These are phyloP conservation scores for Globisporangium orthogonon DNA, from an alignment of 352 stramenopile species.

Conservation along the genomic window DNA sequence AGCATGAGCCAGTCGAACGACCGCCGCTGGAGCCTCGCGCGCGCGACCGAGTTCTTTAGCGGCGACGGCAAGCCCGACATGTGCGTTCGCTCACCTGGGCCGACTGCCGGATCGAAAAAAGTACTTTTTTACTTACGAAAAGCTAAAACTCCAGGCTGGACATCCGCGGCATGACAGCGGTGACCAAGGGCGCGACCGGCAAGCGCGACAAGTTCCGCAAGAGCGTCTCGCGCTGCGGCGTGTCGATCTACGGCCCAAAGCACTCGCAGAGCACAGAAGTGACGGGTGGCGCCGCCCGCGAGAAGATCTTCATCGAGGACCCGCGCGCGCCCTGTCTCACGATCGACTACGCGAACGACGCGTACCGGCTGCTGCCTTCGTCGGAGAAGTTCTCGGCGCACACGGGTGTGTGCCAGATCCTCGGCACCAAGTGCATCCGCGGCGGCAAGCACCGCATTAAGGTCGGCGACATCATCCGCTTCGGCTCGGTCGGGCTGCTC, in stretches of 20 bases:
- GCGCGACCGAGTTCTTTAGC: constrained; percentile 85
- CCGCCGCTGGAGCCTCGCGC: constrained; percentile 79
- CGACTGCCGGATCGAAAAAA: too few species aligned
- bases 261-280: constrained; percentile 52
- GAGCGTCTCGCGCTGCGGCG: constrained; percentile 77
- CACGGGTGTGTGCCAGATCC: constrained; percentile 83
- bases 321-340: constrained; percentile 74
- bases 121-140: not conserved
- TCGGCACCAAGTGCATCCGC: constrained; percentile 82
- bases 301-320: constrained; percentile 88
- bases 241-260: constrained; percentile 85
- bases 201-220: constrained; percentile 88
- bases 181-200: constrained; percentile 76
- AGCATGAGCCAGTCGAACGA: constrained; percentile 58
- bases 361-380: constrained; percentile 77
- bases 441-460: constrained; percentile 75
- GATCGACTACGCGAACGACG: constrained; percentile 85
- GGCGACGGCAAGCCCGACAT: constrained; percentile 85
- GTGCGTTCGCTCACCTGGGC: constrained; percentile 18
- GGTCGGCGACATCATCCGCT: constrained; percentile 85
- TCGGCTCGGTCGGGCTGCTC: constrained; percentile 73
- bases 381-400: constrained; percentile 85
- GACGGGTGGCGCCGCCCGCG: constrained; percentile 25
- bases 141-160: constrained; percentile 40
- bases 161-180: constrained; percentile 82